These are phyloP conservation scores for Pythium scleroteichum DNA, from an alignment of 352 stramenopile species.

Conservation along the genomic window DNA sequence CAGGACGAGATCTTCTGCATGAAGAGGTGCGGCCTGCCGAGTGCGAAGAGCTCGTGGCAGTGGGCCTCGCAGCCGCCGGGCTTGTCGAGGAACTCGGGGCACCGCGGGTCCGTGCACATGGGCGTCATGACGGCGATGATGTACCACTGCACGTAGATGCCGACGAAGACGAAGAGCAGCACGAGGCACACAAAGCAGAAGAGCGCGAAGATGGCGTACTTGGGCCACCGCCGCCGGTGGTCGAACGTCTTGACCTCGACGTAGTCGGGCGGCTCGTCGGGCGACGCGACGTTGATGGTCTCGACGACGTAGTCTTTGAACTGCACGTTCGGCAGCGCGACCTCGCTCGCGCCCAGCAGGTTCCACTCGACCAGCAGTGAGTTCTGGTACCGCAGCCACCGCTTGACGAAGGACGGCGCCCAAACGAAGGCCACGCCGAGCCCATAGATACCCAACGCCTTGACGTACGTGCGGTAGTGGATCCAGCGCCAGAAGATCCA, in stretches of 20 bases:
- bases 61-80: conserved; percentile 39
- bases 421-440: conserved; percentile 52
- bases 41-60: conserved; percentile 49
- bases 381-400: conserved; percentile 63
- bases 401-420: conserved; percentile 59
- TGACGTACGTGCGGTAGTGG: conserved; percentile 55
- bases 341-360: conserved; percentile 49
- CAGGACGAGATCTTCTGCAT: conserved; percentile 50
- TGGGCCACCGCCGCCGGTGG: conserved; percentile 48
- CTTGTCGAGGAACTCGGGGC: conserved; percentile 38
- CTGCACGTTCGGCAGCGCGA: conserved; percentile 50
- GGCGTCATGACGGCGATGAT: conserved; percentile 71
- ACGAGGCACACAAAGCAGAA: conserved; percentile 54
- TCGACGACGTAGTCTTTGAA: conserved; percentile 57
- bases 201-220: conserved; percentile 52
- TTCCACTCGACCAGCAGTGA: conserved; percentile 68
- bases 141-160: conserved; percentile 69
- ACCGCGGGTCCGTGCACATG: conserved; percentile 59
- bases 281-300: conserved; percentile 58
- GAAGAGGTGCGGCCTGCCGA: conserved; percentile 49
- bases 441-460: conserved; percentile 52
- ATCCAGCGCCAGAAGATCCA: conserved; percentile 62
- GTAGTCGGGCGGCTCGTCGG: conserved; percentile 57
- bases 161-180: conserved; percentile 57
- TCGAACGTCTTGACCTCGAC: conserved; percentile 66